Evolutionary conservation across 345 rosid species (phyloP).

Genomic region (Dimocarpus longan): DNA sequence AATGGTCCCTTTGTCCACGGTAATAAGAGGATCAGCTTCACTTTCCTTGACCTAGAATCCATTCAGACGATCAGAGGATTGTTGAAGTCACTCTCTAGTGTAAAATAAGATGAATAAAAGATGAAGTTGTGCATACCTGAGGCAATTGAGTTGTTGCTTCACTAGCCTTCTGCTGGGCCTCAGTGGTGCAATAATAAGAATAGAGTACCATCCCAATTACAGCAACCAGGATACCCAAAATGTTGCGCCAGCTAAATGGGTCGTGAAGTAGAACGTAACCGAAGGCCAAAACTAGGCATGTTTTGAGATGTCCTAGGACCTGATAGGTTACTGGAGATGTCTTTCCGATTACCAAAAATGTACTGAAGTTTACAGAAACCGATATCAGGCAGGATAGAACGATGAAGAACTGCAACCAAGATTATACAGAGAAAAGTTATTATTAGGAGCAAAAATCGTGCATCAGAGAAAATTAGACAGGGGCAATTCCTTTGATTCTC

Average conservation of each 20-base stretch:
- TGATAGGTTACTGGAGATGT: slow-evolving; percentile 99
- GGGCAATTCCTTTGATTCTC: slow-evolving; percentile 32
- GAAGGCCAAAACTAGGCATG: slow-evolving; percentile 96
- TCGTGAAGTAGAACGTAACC: slow-evolving; percentile 90
- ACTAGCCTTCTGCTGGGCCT: slow-evolving; percentile 81
- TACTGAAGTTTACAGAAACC: slow-evolving; percentile 99
- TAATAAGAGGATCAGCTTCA: slow-evolving; percentile 79
- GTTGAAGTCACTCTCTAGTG: neutral
- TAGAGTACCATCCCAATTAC: slow-evolving; percentile 92
- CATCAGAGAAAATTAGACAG: neutral
- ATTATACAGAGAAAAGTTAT: slow-evolving; percentile 14
- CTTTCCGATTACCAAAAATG: slow-evolving; percentile 97
- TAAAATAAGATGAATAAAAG: slow-evolving; percentile 5
- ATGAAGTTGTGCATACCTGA: slow-evolving; percentile 52
- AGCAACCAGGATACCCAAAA: slow-evolving; percentile 92
- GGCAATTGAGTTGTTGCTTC: slow-evolving; percentile 66
- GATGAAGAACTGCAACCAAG: slow-evolving; percentile 90
- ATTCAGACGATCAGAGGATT: neutral
- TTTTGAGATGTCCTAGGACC: slow-evolving; percentile 98
- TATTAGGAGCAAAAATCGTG: slow-evolving; percentile 17
- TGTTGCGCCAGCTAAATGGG: slow-evolving; percentile 98
- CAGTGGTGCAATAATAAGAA: slow-evolving; percentile 75
- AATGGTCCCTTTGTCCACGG: slow-evolving; percentile 68
- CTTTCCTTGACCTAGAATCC: slow-evolving; percentile 66
- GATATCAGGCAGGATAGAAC: slow-evolving; percentile 98